Base-by-base conservation (phyloP, 768 basidiomycete genomes). In the Antrodiella citrinella region DNA sequence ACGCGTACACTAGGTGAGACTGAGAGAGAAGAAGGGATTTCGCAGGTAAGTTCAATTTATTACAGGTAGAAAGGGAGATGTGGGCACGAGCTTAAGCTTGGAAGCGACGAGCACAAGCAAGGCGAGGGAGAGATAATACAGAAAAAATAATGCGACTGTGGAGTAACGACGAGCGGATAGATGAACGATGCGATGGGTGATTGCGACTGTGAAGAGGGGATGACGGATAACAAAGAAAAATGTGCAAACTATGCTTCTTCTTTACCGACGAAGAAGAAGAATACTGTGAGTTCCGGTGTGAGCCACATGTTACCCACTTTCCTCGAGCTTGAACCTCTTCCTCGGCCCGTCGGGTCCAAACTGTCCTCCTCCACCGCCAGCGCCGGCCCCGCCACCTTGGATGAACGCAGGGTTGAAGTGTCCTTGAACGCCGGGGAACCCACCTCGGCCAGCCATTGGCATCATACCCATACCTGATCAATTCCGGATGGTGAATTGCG, bases 331-430 rank as follows among this genome's bases (percentile, higher is more conserved):
- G 62, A 73, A 79, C 25, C 80, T 67, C 57, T 82, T 82, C 59
- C 75, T 68, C 22, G 74, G 72, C 44, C 76, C 76, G 55, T 77
- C 71, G 24, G 71, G 72, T 38, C 63, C 68, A 53, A 65, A 69
- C 51, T 68, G 67, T 19, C 71, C 73, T 12, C 68, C 70, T 38
- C 62, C 65, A 12, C 70, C 67, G 11, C 62, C 65, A 30, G 67
- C 63, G 45, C 70, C 66, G 9, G 61, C 64, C 26, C 67, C 62
- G 4, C 51, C 56, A 13, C 59, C 69, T 59, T 73, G 75, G 72
- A 83, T 79, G 62, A 88, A 87, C 19, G 83, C 81, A 2, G 85
- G 84, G 62, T 86, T 86, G 70, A 84, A 81, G 67, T 87, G 83
- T 13, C 84, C 83, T 59, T 73, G 73, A 43, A 70, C 67, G 55